Base-by-base conservation (phyloP, 108 stramenopile genomes). In the Epithemia pelagica region DNA sequence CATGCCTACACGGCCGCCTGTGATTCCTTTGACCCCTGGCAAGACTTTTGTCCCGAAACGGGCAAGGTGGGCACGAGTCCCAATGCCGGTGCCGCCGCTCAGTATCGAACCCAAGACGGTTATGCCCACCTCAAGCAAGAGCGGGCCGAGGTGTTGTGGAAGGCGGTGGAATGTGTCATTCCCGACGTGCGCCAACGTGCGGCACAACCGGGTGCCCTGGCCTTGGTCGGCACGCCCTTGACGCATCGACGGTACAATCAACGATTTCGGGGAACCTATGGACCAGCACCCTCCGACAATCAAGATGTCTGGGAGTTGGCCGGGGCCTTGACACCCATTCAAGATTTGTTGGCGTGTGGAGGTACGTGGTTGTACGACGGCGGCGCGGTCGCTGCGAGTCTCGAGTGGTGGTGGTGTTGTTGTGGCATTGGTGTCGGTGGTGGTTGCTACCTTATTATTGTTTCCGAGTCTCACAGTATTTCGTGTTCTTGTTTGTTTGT, bases 1-100 rank as follows among this genome's bases (percentile, higher is more conserved):
- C 96, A 96, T 67, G 92, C 89, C 18, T 95, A 95, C 64, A 82
- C 91, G 0, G 92, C 95, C 2, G 95, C 89, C 5, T 84, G 82
- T 53, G 94, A 95, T 56, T 72, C 73, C 60, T 96, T 89, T 67
- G 75, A 78, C 20, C 77, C 74, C 7, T 96, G 91, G 90, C 74
- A 82, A 52, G 67, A 67, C 1, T 82, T 88, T 60, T 27, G 86
- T 19, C 60, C 77, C 24, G 65, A 54, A 7, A 73, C 66, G 25
- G 90, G 84, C 25, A 86, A 85, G 52, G 83, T 79, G 21, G 82
- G 78, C 10, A 28, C 62, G 10, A 78, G 69, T 70, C 81, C 82
- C 57, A 80, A 77, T 51, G 67, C 78, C 1, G 71, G 77, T 3
- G 74, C 72, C 15, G 71, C 80, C 18, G 54, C 58, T 28, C 64